Evolutionary conservation across 1,284 basidiomycete species (phyloP), one percentile per base, ranked within the genome.

Genomic region (Heliocybe sulcata): DNA sequence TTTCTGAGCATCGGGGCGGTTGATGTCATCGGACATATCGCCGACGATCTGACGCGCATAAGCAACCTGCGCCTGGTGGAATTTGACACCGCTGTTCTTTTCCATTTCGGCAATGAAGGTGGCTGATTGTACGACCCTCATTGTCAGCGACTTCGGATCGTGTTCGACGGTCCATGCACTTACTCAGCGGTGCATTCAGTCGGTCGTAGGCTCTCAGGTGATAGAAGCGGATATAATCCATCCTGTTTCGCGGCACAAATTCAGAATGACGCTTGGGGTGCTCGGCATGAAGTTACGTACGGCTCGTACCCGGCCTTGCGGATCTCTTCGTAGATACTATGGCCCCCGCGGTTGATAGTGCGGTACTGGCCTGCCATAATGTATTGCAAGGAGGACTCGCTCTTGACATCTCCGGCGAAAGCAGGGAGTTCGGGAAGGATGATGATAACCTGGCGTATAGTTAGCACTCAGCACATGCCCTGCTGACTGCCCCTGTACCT

Each of bases 121-220:
- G 3, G 66, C 79, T 83, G 8, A 14, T 49, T 4, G 58, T 42
- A 22, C 23, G 14, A 4, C 49, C 10, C 33, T 25, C 16, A 56
- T 3, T 26, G 33, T 19, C 35, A 22, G 27, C 19, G 52, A n/a
- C 12, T 2, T 29, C 22, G 16, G 6, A 22, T 22, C 23, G 26
- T n/a, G 14, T 25, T 22, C 2, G 19, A 59, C 67, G 12, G 29
- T 53, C 19, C 9, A 12, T 29, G 57, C 52, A 66, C 76, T 56
- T 53, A 83, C 85, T 68, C 57, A 75, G 69, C 2, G 91, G 92
- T 0, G 86, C 85, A 65, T 95, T 95, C 69, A 98, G 92, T 27
- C 94, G 80, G 67, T 98, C 95, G 67, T 95, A 97, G 1, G 86
- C 77, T 42, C 94, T 81, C 31, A 98, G 76, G 69, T 97, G 92